Conservation (phyloP, 148 eudicot genomes). For the Euryodendron excelsum region DNA sequence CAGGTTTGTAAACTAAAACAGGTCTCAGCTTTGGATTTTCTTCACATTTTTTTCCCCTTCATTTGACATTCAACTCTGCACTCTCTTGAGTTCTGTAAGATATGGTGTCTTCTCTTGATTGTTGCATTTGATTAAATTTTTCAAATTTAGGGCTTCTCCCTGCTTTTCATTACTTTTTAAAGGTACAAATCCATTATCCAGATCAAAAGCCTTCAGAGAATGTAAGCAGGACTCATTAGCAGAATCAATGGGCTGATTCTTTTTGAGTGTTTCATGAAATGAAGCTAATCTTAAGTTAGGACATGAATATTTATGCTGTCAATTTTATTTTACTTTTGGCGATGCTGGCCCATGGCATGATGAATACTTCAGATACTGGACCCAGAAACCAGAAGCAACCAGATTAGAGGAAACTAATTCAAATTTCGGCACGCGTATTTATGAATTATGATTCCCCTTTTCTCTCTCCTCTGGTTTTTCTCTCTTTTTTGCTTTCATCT, state of each 20-base stretch:
- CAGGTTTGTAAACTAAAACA: slow-evolving; percentile 69
- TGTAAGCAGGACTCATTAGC: no score
- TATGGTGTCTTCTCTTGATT: not conserved
- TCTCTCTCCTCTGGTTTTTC: not conserved
- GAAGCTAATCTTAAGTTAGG: no score
- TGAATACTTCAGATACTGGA: not conserved
- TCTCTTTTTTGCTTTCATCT: no score
- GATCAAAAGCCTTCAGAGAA: no score
- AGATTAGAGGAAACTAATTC: not conserved
- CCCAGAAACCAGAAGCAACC: not conserved
- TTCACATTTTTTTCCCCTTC: slow-evolving; percentile 14
- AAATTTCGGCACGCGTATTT: not conserved
- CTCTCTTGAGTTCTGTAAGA: slow-evolving; percentile 5
- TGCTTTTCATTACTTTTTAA: no score
- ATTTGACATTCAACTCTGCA: not conserved
- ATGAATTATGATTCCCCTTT: not conserved
- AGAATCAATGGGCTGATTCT: no score
- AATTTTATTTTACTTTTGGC: no score
- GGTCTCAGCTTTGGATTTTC: slow-evolving; percentile 26
- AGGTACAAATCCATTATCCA: no score
- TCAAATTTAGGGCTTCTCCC: no score
- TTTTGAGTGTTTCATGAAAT: no score
- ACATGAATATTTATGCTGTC: no score
- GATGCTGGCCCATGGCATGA: not conserved
- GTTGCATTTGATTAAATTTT: no score